phyloP scores from a whole-genome alignment of 106 monocot species.

The Vanilla planifolia region DNA sequence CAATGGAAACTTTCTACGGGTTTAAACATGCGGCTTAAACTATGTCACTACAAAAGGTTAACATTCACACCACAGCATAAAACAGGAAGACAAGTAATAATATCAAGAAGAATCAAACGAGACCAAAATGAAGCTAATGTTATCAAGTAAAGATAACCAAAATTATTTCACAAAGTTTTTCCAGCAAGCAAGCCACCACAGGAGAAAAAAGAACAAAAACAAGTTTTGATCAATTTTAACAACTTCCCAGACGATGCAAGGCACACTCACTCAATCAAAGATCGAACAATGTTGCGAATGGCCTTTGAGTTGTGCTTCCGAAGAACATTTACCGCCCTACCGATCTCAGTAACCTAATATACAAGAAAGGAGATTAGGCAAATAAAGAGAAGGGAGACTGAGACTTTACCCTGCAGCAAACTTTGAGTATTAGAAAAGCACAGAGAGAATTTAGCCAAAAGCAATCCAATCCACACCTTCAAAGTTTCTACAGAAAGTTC shows the following conservation, averaged over 20 bases:
- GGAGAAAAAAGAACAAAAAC: no score
- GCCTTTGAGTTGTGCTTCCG: conserved; percentile 62
- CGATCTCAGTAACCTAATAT: conserved; percentile 69
- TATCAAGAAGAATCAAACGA: background rate
- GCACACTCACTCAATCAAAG: conserved; percentile 79
- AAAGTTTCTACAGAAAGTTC: conserved; percentile 36
- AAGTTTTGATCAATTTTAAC: no score
- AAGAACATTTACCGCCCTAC: conserved; percentile 55
- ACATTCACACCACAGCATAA: no score
- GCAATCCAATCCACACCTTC: background rate
- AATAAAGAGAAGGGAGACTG: background rate
- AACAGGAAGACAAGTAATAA: no score
- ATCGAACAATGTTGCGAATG: conserved; percentile 51
- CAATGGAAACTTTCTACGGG: background rate
- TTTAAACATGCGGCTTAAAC: no score
- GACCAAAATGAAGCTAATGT: background rate
- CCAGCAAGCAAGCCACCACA: no score
- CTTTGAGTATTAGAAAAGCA: no score
- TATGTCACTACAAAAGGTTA: no score
- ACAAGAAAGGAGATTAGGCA: background rate
- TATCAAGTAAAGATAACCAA: background rate
- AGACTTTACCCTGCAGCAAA: no score
- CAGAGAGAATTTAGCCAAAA: no score
- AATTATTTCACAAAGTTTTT: background rate
- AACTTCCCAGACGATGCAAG: background rate